Base-by-base conservation (phyloP, 2,329 filamentous ascomycete genomes). In the Domatiomyces globalis region DNA sequence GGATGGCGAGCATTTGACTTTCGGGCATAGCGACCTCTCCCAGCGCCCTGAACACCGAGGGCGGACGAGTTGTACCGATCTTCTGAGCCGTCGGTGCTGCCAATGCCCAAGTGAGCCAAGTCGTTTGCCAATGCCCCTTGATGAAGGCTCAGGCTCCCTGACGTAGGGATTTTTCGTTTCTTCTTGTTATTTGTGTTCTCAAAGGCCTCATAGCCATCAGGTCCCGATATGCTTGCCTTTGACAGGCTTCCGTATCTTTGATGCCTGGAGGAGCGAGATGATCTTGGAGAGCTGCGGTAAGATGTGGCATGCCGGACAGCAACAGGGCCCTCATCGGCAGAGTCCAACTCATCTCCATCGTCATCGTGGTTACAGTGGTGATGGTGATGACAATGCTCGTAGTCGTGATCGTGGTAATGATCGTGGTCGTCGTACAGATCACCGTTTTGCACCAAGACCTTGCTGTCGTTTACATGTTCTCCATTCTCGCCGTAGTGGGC, bases 141-240 rank as follows among this genome's bases (percentile, higher is more conserved):
- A 62, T 80, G 77, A 56, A 73, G 69, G 50, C 71, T 78, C 12
- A 81, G 74, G 61, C 86, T 85, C 17, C 86, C 85, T 8, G 87
- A 87, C 0, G 88, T 88, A 0, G 92, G 92, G 39, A 98, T 96
- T 70, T 98, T 98, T 60, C 92, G 80, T 69, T 98, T 96, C 73
- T 96, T 98, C 70, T 98, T 98, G 66, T 98, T 98, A 67, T 95
- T 96, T 36, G 87, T 94, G 63, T 96, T 96, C 68, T 98, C 92
- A 62, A 95, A 94, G 5, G 87, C 92, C 67, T 98, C 92, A 66
- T 96, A 96, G 12, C 89, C 88, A 65, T 96, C 90, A 9, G 83
- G 84, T 4, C 83, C 84, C 5, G 79, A 76, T 20, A 83, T 81
- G 10, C 86, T 51, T 20, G 48, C 51, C 47, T 57, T 59, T 15